Base-by-base conservation (phyloP, 2,329 filamentous ascomycete genomes). In the Cucurbitaria berberidis region DNA sequence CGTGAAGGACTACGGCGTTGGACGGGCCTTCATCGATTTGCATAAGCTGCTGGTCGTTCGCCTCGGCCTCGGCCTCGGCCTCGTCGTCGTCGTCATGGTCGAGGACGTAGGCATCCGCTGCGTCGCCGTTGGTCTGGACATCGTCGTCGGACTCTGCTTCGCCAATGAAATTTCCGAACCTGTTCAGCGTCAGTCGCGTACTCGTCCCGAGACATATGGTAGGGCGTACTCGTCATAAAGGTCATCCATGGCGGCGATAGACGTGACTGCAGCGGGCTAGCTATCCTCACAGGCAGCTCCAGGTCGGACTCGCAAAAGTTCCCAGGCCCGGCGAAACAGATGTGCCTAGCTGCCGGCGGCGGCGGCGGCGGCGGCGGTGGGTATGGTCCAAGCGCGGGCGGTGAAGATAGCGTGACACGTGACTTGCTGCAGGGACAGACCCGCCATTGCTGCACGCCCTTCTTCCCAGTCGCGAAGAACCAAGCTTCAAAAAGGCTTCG, bases 151-250 rank as follows among this genome's bases (percentile, higher is more conserved):
- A 95, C 75, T 89, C 89, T 74, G 91, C 91, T 77, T 97, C 95
- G 72, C 95, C 95, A 74, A 98, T 96, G 78, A 95, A 98, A 81
- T 98, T 98, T 72, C 93, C 93, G 80, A 98, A 98, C 82, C 91
- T 96, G 63, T 46, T 38, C 11, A 26, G 36, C 41, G 58, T 71
- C 56, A 68, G 57, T 59, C 53, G 57, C 53, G 49, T 36, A 24
- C 26, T 5, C 2, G 2, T 8, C 10, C 3, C 5, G 19, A 30
- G 22, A 9, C 8, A 30, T 19, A 24, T 21, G 64, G 22, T 16
- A 19, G 21, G 8, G 53, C 57, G 62, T 80, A 96, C 91, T 98
- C 93, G 80, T 98, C 93, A 76, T 98, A 97, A 67, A 97, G 87
- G 78, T 97, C 93, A 81, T 97, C 93, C 92, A 96, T 95, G 68